A percentile compares a stretch with the other conserved stretches of the same genome.
Conservation (phyloP, 1,284 basidiomycete species). For the Cutaneotrichosporon sp. region DNA sequence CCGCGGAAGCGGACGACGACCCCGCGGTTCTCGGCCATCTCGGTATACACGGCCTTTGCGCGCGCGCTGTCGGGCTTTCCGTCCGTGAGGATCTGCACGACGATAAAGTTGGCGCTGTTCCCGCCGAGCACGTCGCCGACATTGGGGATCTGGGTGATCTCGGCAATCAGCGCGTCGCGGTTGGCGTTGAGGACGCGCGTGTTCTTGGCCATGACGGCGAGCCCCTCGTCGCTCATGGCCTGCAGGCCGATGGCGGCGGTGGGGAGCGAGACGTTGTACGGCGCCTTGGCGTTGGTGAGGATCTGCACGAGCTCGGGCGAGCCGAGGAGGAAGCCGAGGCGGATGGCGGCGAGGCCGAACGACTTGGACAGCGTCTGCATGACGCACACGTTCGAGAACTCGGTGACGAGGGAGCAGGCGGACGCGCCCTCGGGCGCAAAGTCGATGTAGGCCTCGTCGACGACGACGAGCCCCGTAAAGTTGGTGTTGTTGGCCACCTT, state of each 20-base stretch:
- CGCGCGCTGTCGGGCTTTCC: constrained; percentile 68
- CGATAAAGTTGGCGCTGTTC: constrained; percentile 89
- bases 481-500: constrained; percentile 74
- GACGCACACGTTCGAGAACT: constrained; percentile 88
- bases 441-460: constrained; percentile 98
- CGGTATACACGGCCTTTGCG: constrained; percentile 73
- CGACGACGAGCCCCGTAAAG: constrained; percentile 88
- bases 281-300: constrained; percentile 94
- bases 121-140: constrained; percentile 75
- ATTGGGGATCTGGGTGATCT: constrained; percentile 55
- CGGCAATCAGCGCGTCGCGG: constrained; percentile 60
- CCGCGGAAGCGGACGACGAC: constrained; percentile 92
- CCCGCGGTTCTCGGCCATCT: constrained; percentile 78
- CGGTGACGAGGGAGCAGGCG: constrained; percentile 67
- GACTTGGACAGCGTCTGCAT: constrained; percentile 96
- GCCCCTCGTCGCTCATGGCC: constrained; percentile 68
- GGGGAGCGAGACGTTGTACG: constrained; percentile 93
- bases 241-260: constrained; percentile 80
- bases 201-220: constrained; percentile 68
- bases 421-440: constrained; percentile 70
- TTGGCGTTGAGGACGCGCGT: constrained; percentile 64
- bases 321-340: constrained; percentile 85
- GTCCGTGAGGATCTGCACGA: constrained; percentile 73
- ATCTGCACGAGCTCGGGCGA: constrained; percentile 88
- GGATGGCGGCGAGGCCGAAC: constrained; percentile 92